These are phyloP conservation scores for Brassica hybrid DNA, from an alignment of 441 rosid species.

Conservation along the genomic window DNA sequence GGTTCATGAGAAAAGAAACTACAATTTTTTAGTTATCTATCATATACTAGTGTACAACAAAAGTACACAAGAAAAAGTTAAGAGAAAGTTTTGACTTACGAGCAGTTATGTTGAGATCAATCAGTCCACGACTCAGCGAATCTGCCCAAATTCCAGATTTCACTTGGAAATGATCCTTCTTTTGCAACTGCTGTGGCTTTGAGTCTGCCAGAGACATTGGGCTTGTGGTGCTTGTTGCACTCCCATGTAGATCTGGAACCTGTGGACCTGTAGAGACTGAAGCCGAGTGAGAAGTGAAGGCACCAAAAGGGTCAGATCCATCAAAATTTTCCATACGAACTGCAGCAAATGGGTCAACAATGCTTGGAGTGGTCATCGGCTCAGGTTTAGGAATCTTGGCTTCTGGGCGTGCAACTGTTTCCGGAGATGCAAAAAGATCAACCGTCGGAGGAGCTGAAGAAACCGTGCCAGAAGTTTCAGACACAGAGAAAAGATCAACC, in stretches of 20 bases:
- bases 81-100: slow-evolving; percentile 58
- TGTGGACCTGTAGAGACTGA: slow-evolving; percentile 50
- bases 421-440: slow-evolving; percentile 63
- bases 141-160: slow-evolving; percentile 98
- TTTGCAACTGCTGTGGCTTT: slow-evolving; percentile 45
- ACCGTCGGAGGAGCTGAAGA: slow-evolving; percentile 57
- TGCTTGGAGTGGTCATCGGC: slow-evolving; percentile 42
- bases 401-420: slow-evolving; percentile 60
- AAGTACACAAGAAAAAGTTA: neutral
- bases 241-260: slow-evolving; percentile 45
- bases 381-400: slow-evolving; percentile 48
- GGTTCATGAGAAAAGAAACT: slow-evolving; percentile 1
- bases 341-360: slow-evolving; percentile 88
- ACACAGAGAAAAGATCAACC: slow-evolving; percentile 71
- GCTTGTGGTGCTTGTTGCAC: slow-evolving; percentile 46
- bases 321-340: slow-evolving; percentile 79
- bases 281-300: slow-evolving; percentile 69
- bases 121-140: slow-evolving; percentile 91
- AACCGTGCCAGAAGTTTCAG: slow-evolving; percentile 44
- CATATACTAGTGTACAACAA: too few relatives aligned
- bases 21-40: neutral
- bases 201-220: slow-evolving; percentile 48
- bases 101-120: slow-evolving; percentile 96
- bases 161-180: slow-evolving; percentile 75
- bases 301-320: slow-evolving; percentile 87